Evolutionary conservation across 2,329 filamentous ascomycete species (phyloP).

Genomic region (Coniella lustricola): DNA sequence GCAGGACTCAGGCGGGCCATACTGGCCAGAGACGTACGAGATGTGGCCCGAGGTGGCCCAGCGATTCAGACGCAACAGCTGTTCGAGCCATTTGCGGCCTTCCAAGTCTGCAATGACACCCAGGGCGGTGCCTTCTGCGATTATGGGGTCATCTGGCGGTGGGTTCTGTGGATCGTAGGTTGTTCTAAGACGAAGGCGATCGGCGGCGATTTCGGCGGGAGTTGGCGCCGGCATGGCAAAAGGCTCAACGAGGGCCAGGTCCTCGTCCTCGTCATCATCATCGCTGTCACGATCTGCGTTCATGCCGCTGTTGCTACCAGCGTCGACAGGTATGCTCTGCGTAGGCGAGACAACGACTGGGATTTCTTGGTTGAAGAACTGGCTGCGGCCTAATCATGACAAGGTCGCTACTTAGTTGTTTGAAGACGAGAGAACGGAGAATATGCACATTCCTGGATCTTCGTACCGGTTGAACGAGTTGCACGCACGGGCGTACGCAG

Average conservation of each 20-base stretch:
- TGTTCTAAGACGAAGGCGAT: neutral
- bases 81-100: slow-evolving; percentile 11
- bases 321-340: no score
- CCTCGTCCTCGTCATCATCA: neutral
- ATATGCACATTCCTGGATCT: no score
- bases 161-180: slow-evolving; percentile 5
- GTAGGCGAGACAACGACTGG: no score
- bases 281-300: no score
- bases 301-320: no score
- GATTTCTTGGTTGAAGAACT: no score
- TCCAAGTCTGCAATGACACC: slow-evolving; percentile 5
- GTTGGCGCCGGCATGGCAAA: neutral
- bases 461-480: no score
- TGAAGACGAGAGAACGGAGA: no score
- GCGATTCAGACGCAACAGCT: slow-evolving; percentile 11
- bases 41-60: neutral
- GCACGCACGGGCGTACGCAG: no score
- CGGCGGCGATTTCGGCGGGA: neutral
- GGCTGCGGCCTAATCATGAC: no score
- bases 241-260: neutral
- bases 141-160: slow-evolving; percentile 2
- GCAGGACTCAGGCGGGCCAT: neutral
- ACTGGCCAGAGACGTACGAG: neutral
- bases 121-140: slow-evolving; percentile 7
- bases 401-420: no score